A percentile compares a stretch with the other conserved stretches of the same genome.
Evolutionary conservation across 805 yeast species (phyloP).

Genomic region (Candida dajiaensis): DNA sequence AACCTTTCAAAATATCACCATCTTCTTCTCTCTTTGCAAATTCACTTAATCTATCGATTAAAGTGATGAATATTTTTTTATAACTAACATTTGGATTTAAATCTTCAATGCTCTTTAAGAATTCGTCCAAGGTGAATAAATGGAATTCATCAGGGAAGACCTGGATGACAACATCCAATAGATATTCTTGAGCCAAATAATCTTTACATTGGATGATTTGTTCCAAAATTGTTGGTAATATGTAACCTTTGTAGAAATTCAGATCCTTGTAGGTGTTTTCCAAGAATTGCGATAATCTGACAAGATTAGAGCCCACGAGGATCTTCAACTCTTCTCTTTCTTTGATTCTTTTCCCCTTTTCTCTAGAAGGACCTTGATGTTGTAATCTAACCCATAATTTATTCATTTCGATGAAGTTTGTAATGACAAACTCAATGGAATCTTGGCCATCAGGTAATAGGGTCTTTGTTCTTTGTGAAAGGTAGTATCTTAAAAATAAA

Average conservation of each 20-base stretch:
- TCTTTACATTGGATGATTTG: conserved; percentile 93
- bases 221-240: conserved; percentile 77
- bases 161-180: conserved; percentile 86
- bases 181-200: conserved; percentile 84
- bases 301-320: conserved; percentile 88
- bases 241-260: conserved; percentile 36
- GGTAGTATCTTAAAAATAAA: conserved; percentile 79
- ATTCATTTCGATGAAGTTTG: conserved; percentile 95
- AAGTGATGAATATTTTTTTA: conserved; percentile 57
- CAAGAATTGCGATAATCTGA: conserved; percentile 71
- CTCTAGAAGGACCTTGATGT: conserved; percentile 90
- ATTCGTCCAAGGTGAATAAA: conserved; percentile 59
- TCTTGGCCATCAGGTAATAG: conserved; percentile 43
- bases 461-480: conserved; percentile 72
- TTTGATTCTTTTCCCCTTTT: conserved; percentile 60
- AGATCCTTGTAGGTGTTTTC: conserved; percentile 47
- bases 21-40: conserved; percentile 34
- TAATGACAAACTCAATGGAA: conserved; percentile 70
- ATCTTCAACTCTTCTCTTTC: conserved; percentile 89
- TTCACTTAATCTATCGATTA: conserved; percentile 65
- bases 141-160: conserved; percentile 95
- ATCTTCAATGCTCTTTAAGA: conserved; percentile 58
- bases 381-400: conserved; percentile 95
- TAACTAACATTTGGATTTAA: conserved; percentile 69
- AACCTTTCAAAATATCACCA: conserved; percentile 7